Conservation (phyloP, 1,139 yeast species). For the Geotrichum candidum region DNA sequence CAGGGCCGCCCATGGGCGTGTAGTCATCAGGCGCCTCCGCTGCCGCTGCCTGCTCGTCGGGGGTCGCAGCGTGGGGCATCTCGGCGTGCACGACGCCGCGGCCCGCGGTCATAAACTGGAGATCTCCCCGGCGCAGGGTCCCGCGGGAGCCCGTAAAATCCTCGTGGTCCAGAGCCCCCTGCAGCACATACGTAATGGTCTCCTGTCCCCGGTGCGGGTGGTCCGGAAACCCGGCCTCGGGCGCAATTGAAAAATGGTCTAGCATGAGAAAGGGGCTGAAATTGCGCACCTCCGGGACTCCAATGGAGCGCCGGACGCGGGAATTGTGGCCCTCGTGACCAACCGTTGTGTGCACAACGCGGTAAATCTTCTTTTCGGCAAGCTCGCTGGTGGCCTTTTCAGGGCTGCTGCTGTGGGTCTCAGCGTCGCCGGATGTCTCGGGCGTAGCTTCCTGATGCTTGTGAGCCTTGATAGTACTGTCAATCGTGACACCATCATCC, state of each 20-base stretch:
- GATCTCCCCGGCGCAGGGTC: slow-evolving; percentile 71
- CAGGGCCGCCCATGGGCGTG: slow-evolving; percentile 45
- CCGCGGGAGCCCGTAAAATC: slow-evolving; percentile 86
- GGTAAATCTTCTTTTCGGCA: neutral
- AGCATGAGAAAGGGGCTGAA: slow-evolving; percentile 81
- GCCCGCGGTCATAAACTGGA: slow-evolving; percentile 95
- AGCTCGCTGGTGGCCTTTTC: neutral
- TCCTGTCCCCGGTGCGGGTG: slow-evolving; percentile 94
- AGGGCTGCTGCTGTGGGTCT: neutral
- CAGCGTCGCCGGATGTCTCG: neutral
- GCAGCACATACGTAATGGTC: slow-evolving; percentile 67
- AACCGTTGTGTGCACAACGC: neutral
- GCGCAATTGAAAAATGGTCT: slow-evolving; percentile 64
- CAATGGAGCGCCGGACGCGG: slow-evolving; percentile 73
- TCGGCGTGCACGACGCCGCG: slow-evolving; percentile 81
- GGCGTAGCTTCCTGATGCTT: neutral
- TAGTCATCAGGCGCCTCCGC: slow-evolving; percentile 39
- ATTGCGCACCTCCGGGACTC: slow-evolving; percentile 58
- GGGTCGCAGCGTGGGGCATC: slow-evolving; percentile 51
- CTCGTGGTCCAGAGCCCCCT: slow-evolving; percentile 82
- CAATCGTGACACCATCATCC: neutral
- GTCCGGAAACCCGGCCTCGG: slow-evolving; percentile 80
- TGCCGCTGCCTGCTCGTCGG: neutral
- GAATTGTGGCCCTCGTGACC: slow-evolving; percentile 76
- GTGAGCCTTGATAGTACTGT: neutral